Conservation (phyloP, 1,139 yeast genomes). For the Diutina sp. region DNA sequence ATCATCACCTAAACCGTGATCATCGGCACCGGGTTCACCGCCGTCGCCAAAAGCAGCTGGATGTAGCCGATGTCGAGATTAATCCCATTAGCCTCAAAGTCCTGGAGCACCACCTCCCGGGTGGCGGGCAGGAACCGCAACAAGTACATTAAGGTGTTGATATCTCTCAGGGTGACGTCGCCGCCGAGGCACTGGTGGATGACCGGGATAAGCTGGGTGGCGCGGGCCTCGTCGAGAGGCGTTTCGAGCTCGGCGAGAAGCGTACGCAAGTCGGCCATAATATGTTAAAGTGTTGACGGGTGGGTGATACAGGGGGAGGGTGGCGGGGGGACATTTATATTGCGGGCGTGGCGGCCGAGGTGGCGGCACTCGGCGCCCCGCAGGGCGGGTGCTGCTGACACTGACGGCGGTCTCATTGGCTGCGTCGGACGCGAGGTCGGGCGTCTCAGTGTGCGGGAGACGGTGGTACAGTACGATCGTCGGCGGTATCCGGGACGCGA, state of each 20-base stretch:
- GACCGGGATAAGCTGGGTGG: neutral
- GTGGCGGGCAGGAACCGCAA: neutral
- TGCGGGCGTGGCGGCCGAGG: neutral
- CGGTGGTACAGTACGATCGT: too few relatives aligned
- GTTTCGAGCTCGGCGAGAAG: neutral
- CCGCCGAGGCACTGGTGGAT: neutral
- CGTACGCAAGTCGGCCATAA: neutral
- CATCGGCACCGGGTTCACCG: neutral
- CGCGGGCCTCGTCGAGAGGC: neutral
- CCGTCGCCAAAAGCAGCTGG: neutral
- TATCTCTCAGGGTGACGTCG: neutral
- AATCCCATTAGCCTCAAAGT: neutral
- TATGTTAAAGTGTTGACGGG: neutral
- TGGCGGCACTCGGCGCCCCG: neutral
- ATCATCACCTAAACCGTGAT: neutral
- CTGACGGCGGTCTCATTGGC: neutral
- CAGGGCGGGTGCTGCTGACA: neutral
- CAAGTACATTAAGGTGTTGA: slow-evolving; percentile 1
- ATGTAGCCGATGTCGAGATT: neutral
- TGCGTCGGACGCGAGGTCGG: neutral
- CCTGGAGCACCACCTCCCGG: neutral
- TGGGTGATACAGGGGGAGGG: neutral
- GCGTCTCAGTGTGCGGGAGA: too few relatives aligned
- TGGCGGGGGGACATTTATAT: neutral
- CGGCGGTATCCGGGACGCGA: neutral